Evolutionary conservation across 2,329 filamentous ascomycete genomes (phyloP).

Genomic region (Stagonosporopsis rhizophila): DNA sequence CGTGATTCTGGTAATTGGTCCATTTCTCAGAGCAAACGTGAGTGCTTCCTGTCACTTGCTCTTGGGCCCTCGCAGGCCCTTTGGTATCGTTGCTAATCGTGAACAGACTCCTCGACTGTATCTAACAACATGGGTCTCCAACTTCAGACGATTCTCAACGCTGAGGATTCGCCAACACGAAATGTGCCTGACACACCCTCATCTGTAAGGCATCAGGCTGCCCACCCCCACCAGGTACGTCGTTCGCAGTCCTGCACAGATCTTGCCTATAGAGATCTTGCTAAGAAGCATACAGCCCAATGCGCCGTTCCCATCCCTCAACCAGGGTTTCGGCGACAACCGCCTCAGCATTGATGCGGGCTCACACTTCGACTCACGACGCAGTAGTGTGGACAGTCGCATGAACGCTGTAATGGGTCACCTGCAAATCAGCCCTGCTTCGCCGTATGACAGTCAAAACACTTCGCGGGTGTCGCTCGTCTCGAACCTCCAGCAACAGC

Average conservation of each 20-base stretch:
- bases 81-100: conserved; percentile 17
- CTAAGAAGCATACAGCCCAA: conserved; percentile 39
- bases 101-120: conserved; percentile 51
- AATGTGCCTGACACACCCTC: conserved; percentile 53
- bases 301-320: conserved; percentile 62
- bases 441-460: conserved; percentile 79
- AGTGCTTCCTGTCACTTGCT: conserved; percentile 22
- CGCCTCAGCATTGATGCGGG: conserved; percentile 58
- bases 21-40: conserved; percentile 65
- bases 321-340: conserved; percentile 58
- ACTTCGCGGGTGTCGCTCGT: conserved; percentile 78
- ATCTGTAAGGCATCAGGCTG: conserved; percentile 46
- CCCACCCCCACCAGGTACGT: conserved; percentile 38
- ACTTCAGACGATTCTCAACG: conserved; percentile 58
- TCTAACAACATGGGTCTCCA: conserved; percentile 58
- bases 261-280: background rate
- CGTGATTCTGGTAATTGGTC: conserved; percentile 68
- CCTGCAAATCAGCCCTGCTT: conserved; percentile 70
- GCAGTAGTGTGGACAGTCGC: conserved; percentile 81
- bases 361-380: conserved; percentile 64
- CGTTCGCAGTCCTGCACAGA: conserved; percentile 22
- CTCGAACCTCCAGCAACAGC: conserved; percentile 71
- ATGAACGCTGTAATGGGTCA: conserved; percentile 76
- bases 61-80: background rate
- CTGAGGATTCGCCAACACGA: conserved; percentile 57